Evolutionary conservation across 805 yeast genomes (phyloP), one percentile per base, ranked within the genome.

Genomic region (Teunomyces atbi): DNA sequence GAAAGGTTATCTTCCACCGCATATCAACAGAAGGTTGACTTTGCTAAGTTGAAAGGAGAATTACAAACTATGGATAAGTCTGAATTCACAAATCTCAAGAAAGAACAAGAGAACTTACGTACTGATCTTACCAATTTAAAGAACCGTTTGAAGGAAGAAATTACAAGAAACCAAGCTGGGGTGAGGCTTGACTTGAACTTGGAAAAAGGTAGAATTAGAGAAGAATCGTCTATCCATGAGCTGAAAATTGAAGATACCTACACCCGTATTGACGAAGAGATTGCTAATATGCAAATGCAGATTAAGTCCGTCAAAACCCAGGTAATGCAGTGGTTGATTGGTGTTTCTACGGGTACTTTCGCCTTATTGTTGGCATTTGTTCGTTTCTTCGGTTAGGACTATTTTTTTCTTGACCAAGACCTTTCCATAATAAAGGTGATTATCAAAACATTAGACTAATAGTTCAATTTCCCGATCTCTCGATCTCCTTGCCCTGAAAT

Each of bases 321-420:
- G 64, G 97, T 94, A 42, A 81, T 90, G 84, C 99, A 94, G 68
- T 94, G 99, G 99, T 77, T 94, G 52, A 89, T 94, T 57, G 98
- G 98, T 74, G 97, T 94, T 15, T 88, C 96, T 61, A 91, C 98
- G 1, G 99, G 98, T 86, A 88, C 97, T 1, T 89, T 92, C 68
- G 98, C 98, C 11, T 76, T 94, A 48, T 86, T 94, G 43, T 70
- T 92, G 57, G 97, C 98, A 1, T 94, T 94, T 64, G 88, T 91
- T 42, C 78, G 99, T 57, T 73, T 94, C 56, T 71, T 89, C 42
- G 81, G 89, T 7, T 87, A 49, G 48, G 5, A n/a, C 28, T 13
- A 27, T 30, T 30, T 30, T 13, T 23, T 23, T 6, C 8, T 23
- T 7, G 26, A 6, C 26, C 8, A 23, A 21, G 26, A 2, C 26